Conservation (phyloP, 495 filamentous ascomycete genomes). For the Amorphotheca resinae region DNA sequence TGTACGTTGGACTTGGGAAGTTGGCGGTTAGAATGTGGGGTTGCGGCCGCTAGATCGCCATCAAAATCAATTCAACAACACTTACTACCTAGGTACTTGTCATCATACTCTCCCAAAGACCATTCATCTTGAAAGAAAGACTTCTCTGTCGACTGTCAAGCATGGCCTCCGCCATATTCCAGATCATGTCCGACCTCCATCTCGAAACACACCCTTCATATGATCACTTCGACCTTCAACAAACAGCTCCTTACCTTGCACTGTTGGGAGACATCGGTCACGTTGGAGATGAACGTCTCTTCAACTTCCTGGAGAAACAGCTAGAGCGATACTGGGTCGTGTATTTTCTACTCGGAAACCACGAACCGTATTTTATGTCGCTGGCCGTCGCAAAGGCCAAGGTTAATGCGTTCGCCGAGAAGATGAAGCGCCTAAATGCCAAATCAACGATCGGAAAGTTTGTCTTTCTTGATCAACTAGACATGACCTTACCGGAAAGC, state of each 20-base stretch:
- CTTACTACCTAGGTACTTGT: no score
- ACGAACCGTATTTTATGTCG: constrained; percentile 35
- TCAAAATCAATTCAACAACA: no score
- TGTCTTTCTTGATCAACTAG: constrained; percentile 34
- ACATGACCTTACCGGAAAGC: constrained; percentile 22
- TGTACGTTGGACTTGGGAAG: no score
- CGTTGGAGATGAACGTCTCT: constrained; percentile 29
- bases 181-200: constrained; percentile 48
- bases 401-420: not conserved
- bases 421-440: constrained; percentile 1
- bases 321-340: constrained; percentile 34
- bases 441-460: constrained; percentile 24
- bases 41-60: no score
- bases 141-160: constrained; percentile 1
- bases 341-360: constrained; percentile 42
- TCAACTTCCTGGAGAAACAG: constrained; percentile 30
- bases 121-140: constrained; percentile 2
- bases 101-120: constrained; percentile 1
- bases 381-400: not conserved
- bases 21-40: no score
- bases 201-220: constrained; percentile 36
- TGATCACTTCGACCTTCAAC: constrained; percentile 18
- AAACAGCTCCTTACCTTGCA: constrained; percentile 28
- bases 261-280: constrained; percentile 47
- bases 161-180: constrained; percentile 22